A percentile compares a stretch with the other conserved stretches of the same genome.
phyloP scores from a whole-genome alignment of 371 early-diverging fungal species.

The Smittium mucronatum region DNA sequence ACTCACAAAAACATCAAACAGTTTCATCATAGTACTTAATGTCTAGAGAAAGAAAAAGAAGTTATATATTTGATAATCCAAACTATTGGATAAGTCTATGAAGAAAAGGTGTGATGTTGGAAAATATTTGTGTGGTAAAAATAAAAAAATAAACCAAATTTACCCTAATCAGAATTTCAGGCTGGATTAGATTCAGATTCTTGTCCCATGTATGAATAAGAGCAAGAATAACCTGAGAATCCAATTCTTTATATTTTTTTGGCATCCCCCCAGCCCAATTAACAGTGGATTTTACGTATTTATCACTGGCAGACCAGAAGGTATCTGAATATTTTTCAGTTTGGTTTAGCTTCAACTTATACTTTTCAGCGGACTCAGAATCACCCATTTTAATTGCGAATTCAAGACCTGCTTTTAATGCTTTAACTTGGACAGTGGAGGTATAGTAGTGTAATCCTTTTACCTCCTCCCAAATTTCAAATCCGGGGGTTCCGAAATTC shows the following conservation, averaged over 20 bases:
- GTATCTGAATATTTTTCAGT: conserved; percentile 18
- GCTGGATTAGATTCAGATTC: neutral
- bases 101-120: conserved; percentile 1
- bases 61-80: too few species aligned
- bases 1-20: conserved; percentile 33
- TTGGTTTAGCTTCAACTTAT: conserved; percentile 18
- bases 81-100: conserved; percentile 9
- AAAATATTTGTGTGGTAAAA: neutral
- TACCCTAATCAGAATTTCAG: neutral
- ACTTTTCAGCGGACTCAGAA: conserved; percentile 19
- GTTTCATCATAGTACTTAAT: conserved; percentile 36
- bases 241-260: conserved; percentile 38
- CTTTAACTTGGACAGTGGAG: conserved; percentile 43
- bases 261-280: conserved; percentile 28
- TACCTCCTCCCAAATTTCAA: conserved; percentile 51
- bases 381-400: conserved; percentile 33
- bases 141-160: neutral
- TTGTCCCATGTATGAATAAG: conserved; percentile 33
- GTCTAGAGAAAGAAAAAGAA: too few species aligned
- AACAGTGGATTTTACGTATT: conserved; percentile 32
- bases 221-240: conserved; percentile 47
- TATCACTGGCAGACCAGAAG: conserved; percentile 34
- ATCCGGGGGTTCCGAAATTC: conserved; percentile 38
- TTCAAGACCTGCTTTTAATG: conserved; percentile 37
- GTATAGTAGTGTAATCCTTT: conserved; percentile 58